Percentiles rank a stretch among this genome's conserved stretches.
These are phyloP conservation scores for Pseudocercospora cruenta DNA, from an alignment of 2,329 filamentous ascomycete species.

Conservation along the genomic window DNA sequence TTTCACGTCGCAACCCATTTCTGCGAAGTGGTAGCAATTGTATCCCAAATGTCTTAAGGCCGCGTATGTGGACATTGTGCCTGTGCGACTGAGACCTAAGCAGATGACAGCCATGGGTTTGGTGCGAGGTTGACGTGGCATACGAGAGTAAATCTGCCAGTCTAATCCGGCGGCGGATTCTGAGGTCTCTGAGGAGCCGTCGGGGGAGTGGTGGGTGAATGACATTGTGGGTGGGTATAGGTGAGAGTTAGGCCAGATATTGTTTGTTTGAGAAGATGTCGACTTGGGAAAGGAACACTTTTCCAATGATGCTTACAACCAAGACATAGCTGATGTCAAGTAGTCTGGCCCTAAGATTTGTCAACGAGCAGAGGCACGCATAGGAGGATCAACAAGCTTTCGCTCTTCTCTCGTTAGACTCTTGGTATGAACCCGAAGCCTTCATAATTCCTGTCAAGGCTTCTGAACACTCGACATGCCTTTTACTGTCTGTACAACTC, in stretches of 20 bases:
- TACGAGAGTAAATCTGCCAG: neutral
- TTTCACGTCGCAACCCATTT: neutral
- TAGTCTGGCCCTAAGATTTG: neutral
- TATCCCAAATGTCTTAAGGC: neutral
- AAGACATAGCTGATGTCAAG: neutral
- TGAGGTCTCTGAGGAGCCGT: neutral
- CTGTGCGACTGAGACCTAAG: neutral
- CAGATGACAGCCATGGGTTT: conserved; percentile 1
- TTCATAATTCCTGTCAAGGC: neutral
- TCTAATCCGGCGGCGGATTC: neutral
- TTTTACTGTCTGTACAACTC: too few relatives aligned
- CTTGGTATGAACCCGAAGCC: neutral
- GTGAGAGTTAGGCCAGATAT: too few relatives aligned
- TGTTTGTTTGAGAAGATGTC: too few relatives aligned
- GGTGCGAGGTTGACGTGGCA: neutral
- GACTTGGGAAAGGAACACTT: neutral
- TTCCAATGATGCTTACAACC: neutral
- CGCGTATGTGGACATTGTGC: conserved; percentile 2
- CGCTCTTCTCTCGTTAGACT: neutral
- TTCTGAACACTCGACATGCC: too few relatives aligned
- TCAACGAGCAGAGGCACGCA: neutral
- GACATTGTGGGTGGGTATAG: too few relatives aligned
- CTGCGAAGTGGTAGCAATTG: neutral
- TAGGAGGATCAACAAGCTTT: neutral
- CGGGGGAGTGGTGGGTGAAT: neutral